Conservation (phyloP, 2,329 filamentous ascomycete genomes). For the Cladobotryum mycophilum region DNA sequence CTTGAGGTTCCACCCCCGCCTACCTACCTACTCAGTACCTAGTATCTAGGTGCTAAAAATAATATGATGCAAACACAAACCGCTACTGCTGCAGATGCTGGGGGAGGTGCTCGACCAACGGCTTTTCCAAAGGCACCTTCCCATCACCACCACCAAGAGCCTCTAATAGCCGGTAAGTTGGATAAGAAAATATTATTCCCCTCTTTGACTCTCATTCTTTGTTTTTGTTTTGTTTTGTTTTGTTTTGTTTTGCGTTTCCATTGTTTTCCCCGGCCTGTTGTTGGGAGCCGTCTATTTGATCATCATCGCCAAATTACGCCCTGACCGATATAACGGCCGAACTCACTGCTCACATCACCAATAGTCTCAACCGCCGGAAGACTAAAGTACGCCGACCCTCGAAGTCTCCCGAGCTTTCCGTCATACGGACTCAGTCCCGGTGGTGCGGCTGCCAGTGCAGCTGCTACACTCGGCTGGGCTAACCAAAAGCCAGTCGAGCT, state of each 20-base stretch:
- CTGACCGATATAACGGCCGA: no score
- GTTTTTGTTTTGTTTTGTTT: background rate
- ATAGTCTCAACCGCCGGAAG: conserved; percentile 31
- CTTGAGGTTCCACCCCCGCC: conserved; percentile 1
- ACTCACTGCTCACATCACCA: conserved; percentile 10
- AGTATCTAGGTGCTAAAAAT: background rate
- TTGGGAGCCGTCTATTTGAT: background rate
- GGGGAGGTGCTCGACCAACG: conserved; percentile 5
- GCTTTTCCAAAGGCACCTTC: conserved; percentile 6
- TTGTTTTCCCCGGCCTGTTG: background rate
- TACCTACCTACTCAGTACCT: background rate
- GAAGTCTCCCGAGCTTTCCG: conserved; percentile 70
- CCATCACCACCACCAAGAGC: conserved; percentile 2
- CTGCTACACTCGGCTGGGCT: conserved; percentile 67
- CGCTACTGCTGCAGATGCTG: conserved; percentile 8
- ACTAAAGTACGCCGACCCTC: conserved; percentile 65
- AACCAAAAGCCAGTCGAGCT: conserved; percentile 59
- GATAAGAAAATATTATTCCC: background rate
- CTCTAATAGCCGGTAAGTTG: conserved; percentile 6
- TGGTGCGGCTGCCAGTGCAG: conserved; percentile 62
- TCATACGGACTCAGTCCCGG: conserved; percentile 53
- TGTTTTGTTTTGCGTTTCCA: background rate
- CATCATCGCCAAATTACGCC: background rate
- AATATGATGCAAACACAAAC: conserved; percentile 9
- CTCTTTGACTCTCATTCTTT: no score